A percentile compares a stretch with the other conserved stretches of the same genome.
Evolutionary conservation across 495 filamentous ascomycete genomes (phyloP).

Genomic region (Staphylotrichum longicolle): DNA sequence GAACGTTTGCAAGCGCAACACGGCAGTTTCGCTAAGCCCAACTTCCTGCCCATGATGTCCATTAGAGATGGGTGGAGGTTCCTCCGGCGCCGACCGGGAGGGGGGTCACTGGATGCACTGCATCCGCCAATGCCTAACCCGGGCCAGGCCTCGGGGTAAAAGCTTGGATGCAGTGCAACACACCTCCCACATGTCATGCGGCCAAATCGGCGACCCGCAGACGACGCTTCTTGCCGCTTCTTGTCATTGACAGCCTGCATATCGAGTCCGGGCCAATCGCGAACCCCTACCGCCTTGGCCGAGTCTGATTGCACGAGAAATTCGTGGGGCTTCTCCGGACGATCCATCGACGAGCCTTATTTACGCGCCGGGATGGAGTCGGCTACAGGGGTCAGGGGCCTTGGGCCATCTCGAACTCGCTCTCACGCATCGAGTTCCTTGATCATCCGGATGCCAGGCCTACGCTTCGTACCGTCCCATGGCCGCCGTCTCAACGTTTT

Average conservation of each 20-base stretch:
- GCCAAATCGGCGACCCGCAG: slow-evolving; percentile 39
- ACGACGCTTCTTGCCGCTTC: slow-evolving; percentile 18
- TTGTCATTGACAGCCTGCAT: slow-evolving; percentile 26
- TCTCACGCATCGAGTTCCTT: slow-evolving; percentile 14
- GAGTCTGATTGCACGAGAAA: slow-evolving; percentile 45
- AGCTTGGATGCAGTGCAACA: slow-evolving; percentile 36
- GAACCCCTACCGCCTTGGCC: slow-evolving; percentile 33
- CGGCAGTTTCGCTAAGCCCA: slow-evolving; percentile 24
- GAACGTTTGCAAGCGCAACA: slow-evolving; percentile 37
- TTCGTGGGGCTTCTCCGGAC: slow-evolving; percentile 35
- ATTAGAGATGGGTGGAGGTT: not conserved
- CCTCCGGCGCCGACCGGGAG: not conserved
- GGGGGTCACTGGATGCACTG: slow-evolving; percentile 25
- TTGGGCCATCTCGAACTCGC: slow-evolving; percentile 29
- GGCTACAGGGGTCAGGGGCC: slow-evolving; percentile 39
- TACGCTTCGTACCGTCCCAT: slow-evolving; percentile 40
- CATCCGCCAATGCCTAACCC: slow-evolving; percentile 32
- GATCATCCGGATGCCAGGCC: slow-evolving; percentile 11
- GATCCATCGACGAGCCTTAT: slow-evolving; percentile 46
- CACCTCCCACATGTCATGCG: slow-evolving; percentile 37
- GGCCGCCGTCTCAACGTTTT: slow-evolving; percentile 23
- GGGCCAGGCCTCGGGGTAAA: slow-evolving; percentile 33
- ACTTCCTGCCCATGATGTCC: slow-evolving; percentile 6
- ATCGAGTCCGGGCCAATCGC: slow-evolving; percentile 41
- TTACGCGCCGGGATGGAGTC: slow-evolving; percentile 49